Evolutionary conservation across 371 early-diverging fungal species (phyloP), one percentile per base, ranked within the genome.

Genomic region (Mucor saturninus): DNA sequence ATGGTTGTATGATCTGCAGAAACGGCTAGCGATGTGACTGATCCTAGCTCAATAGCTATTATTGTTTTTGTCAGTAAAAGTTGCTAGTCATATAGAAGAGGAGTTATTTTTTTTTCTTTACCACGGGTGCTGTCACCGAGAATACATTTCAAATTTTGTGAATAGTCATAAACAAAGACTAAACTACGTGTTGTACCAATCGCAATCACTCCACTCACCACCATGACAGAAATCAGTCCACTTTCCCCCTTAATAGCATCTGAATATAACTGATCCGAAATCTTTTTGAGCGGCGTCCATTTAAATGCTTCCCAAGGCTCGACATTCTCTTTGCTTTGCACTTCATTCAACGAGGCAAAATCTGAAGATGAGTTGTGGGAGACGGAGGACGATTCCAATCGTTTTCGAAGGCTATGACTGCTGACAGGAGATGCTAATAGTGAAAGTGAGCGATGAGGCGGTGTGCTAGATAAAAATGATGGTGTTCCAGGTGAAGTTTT

Each of bases 131-230:
- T 68, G 50, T 83, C 86, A 8, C 92, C 91, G 40, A 87, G 68
- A 42, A 89, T 77, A 31, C 83, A 85, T 46, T 84, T 81, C n/a
- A 91, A 67, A 26, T 81, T 76, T 63, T 92, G 93, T 0, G 86
- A 75, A 15, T 86, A 80, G 58, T 88, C 89, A 69, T 89, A 93
- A 0, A 93, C 81, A 64, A 90, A 74, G 5, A 93, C 77, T 26
- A 89, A 71, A 28, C 91, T 85, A 53, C 89, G 81, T 2, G 89
- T 89, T 0, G 92, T 93, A 13, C 92, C 93, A 49, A 93, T 77
- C 4, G 88, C 89, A 42, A 93, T 90, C 2, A 86, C 73, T 38
- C 85, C 84, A 65, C 81, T 68, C 32, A 88, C 89, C 31, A 84
- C 73, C 51, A 89, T 67, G 5, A 83, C 85, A 2, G 89, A 85